phyloP scores from a whole-genome alignment of 1,284 basidiomycete genomes.

The Leucoagaricus sp. region DNA sequence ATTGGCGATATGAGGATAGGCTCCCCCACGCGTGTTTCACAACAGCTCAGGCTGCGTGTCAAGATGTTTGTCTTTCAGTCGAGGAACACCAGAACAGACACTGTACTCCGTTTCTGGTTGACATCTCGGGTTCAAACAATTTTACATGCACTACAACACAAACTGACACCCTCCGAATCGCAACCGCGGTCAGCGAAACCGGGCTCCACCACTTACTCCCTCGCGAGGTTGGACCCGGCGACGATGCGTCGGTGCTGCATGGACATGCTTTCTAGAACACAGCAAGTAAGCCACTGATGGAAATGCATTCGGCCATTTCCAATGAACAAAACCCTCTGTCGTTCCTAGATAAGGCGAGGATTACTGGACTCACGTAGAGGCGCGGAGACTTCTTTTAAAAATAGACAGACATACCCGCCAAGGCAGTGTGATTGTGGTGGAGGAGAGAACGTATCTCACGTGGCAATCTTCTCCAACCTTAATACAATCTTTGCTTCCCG shows the following conservation, averaged over 20 bases:
- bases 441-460: constrained; percentile 1
- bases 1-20: neutral
- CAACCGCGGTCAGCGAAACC: too few species aligned
- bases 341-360: neutral
- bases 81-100: too few species aligned
- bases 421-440: neutral
- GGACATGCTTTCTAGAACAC: neutral
- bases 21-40: neutral
- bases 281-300: neutral
- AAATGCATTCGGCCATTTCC: neutral
- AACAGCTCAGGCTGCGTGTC: too few species aligned
- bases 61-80: too few species aligned
- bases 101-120: too few species aligned
- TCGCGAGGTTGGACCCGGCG: too few species aligned
- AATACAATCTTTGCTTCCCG: neutral
- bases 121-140: too few species aligned
- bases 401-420: neutral
- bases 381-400: neutral
- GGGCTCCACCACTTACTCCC: too few species aligned
- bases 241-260: too few species aligned
- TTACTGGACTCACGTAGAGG: neutral
- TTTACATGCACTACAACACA: too few species aligned
- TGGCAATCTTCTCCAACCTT: constrained; percentile 9
- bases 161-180: too few species aligned
- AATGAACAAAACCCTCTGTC: neutral